These are phyloP conservation scores for Globisporangium sylvaticum DNA, from an alignment of 352 stramenopile genomes.

Conservation along the genomic window DNA sequence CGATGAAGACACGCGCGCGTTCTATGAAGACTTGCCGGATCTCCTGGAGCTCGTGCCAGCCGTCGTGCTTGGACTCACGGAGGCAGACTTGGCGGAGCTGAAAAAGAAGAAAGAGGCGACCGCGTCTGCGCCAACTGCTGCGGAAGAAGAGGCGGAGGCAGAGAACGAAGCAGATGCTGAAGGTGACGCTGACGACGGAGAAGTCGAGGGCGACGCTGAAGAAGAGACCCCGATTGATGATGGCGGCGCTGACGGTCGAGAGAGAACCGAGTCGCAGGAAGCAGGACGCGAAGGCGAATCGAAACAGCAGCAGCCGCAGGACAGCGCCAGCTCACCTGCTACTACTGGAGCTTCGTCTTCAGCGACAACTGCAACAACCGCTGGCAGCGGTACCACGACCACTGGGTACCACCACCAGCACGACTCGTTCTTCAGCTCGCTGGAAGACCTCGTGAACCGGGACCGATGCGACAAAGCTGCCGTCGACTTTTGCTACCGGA, in stretches of 20 bases:
- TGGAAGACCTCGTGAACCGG: constrained; percentile 93
- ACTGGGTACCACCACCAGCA: constrained; percentile 91
- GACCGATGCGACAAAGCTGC: constrained; percentile 95
- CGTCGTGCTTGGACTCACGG: constrained; percentile 90
- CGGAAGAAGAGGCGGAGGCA: constrained; percentile 22
- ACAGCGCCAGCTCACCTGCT: not conserved
- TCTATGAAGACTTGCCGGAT: constrained; percentile 97
- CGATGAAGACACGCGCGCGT: constrained; percentile 93
- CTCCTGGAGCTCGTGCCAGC: constrained; percentile 93
- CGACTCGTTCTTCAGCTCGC: constrained; percentile 87
- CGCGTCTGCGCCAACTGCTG: constrained; percentile 13
- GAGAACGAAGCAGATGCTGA: constrained; percentile 43
- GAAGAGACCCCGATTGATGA: constrained; percentile 22
- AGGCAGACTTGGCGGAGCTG: constrained; percentile 82
- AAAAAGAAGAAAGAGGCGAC: constrained; percentile 76
- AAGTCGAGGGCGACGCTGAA: constrained; percentile 22
- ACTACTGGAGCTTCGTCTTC: constrained; percentile 2
- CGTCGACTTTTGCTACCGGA: constrained; percentile 95
- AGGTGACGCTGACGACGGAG: constrained; percentile 35
- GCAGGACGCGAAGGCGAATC: constrained; percentile 13
- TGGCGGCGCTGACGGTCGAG: constrained; percentile 34
- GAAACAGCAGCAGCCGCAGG: constrained; percentile 1
- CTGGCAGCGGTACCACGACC: constrained; percentile 9
- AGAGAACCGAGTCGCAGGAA: constrained; percentile 9
- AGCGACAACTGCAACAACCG: constrained; percentile 2